Evolutionary conservation across 2,329 filamentous ascomycete genomes (phyloP).

Genomic region (Trichoderma sp.): DNA sequence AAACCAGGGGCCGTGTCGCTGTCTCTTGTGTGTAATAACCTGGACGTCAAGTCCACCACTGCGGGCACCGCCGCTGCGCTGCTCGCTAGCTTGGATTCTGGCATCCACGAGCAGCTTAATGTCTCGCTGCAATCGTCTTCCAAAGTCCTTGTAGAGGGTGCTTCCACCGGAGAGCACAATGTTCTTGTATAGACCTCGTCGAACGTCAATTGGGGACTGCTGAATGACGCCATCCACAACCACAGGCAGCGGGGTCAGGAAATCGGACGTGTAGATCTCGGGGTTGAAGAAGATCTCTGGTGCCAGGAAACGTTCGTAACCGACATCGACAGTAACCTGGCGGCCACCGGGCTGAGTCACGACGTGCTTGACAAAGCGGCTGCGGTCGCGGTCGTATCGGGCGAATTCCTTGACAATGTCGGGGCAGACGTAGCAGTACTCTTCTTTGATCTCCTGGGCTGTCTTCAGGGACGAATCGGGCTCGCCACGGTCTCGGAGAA

Average conservation of each 20-base stretch:
- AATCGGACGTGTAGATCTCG: conserved; percentile 98
- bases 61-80: conserved; percentile 84
- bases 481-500: conserved; percentile 93
- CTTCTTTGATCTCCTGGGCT: conserved; percentile 96
- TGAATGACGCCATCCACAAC: conserved; percentile 98
- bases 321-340: conserved; percentile 83
- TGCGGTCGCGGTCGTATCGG: conserved; percentile 88
- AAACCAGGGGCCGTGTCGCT: conserved; percentile 97
- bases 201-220: conserved; percentile 94
- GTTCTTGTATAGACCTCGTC: conserved; percentile 97
- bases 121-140: conserved; percentile 89
- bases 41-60: conserved; percentile 94
- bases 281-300: conserved; percentile 99
- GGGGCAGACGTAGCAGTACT: conserved; percentile 96
- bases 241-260: conserved; percentile 87
- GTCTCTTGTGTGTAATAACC: conserved; percentile 95
- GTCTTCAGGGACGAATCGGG: conserved; percentile 96
- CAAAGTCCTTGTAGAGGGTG: conserved; percentile 98
- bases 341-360: conserved; percentile 84
- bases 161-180: conserved; percentile 97
- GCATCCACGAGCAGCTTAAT: conserved; percentile 95
- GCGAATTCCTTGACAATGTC: conserved; percentile 99
- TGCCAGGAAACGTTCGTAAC: conserved; percentile 95
- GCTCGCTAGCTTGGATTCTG: conserved; percentile 87
- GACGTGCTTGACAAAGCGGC: conserved; percentile 85